Evolutionary conservation across 73 alveolate genomes (phyloP).

Genomic region (Paramecium bursaria): DNA sequence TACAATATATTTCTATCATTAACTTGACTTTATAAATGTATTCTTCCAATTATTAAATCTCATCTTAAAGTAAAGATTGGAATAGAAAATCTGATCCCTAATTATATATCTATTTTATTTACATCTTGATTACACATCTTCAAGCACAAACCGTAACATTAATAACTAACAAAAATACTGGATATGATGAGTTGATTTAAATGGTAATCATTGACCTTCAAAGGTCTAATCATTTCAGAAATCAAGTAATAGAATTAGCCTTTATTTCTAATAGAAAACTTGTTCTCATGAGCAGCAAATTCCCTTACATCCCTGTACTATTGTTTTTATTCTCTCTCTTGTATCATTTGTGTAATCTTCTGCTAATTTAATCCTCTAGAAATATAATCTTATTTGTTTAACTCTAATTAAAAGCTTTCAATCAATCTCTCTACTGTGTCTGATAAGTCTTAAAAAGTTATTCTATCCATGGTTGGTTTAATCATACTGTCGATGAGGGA

Average conservation of each 20-base stretch:
- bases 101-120: neutral
- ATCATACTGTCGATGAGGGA: no score
- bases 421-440: no score
- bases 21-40: neutral
- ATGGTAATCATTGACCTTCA: neutral
- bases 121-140: neutral
- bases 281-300: neutral
- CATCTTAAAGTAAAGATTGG: no score
- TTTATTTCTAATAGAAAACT: neutral
- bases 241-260: neutral
- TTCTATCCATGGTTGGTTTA: no score
- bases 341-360: neutral
- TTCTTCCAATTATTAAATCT: no score
- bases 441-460: no score
- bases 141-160: neutral
- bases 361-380: neutral
- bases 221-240: neutral
- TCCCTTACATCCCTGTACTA: neutral
- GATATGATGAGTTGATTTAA: neutral
- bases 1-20: neutral
- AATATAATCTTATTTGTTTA: neutral
- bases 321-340: neutral
- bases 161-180: neutral
- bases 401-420: neutral
- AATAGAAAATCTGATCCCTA: no score